Base-by-base conservation (phyloP, 208 protist genomes). In the Trypanosoma grayi region DNA sequence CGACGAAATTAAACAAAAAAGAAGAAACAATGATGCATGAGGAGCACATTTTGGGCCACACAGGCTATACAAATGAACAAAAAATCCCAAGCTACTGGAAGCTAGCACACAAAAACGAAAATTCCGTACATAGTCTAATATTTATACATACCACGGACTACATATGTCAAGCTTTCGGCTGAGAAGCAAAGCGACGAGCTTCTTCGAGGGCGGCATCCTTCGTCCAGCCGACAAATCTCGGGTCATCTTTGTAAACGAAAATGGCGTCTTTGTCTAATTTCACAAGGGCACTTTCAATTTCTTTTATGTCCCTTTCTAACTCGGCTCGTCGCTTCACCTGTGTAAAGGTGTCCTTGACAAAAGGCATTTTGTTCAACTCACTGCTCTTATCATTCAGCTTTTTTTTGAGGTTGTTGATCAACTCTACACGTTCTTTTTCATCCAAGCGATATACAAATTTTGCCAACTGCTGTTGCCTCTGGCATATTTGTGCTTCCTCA, bases 161-260 rank as follows among this genome's bases (percentile, higher is more conserved):
- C 59, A 22, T 60, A 54, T 0, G 40, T 70, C 37, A 73, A 44
- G 31, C 28, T 25, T 14, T 14, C 22, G 24, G 11, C 13, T 56
- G 22, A 6, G 55, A 47, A 9, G 57, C 62, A 60, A 62, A 66
- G 22, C 54, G 36, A 67, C 68, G 41, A 18, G 89, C 85, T 31
- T 90, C 89, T 37, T 93, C 73, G 47, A 90, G 33, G 27, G 89
- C 89, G 10, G 80, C 77, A 52, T 78, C 79, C 45, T 92, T 95
- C 2, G 80, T 72, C 78, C 81, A 86, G 48, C 90, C 73, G 11
- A 73, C 82, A 60, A 77, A 81, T 9, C 81, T 79, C 22, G 85
- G 85, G 47, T 93, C 83, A 60, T 95, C 88, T 25, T 83, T 81
- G 75, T 96, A 97, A 36, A 97, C 66, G 59, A 93, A 93, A 9